phyloP scores from a whole-genome alignment of 202 grass and related monocot genomes.

The Saccharum hybrid region DNA sequence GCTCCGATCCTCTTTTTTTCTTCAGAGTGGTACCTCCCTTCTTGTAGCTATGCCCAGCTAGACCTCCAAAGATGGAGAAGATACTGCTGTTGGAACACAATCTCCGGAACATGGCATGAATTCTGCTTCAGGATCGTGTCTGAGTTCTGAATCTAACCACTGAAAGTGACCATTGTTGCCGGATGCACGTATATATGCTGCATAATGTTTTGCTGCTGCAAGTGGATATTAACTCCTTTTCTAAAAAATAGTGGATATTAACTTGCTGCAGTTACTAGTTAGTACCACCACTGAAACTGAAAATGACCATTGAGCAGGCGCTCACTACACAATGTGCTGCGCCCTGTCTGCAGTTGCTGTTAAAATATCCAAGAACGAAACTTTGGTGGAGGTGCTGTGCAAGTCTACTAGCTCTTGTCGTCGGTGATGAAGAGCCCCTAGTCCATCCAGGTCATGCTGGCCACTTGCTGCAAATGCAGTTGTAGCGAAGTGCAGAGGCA shows the following conservation, averaged over 20 bases:
- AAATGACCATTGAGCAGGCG: conserved; percentile 8
- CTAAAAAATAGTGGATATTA: not conserved
- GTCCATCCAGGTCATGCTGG: not conserved
- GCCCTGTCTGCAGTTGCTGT: not conserved
- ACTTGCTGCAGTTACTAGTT: not conserved
- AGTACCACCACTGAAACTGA: conserved; percentile 17
- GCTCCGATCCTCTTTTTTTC: not conserved
- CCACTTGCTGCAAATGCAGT: not conserved
- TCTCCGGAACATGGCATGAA: not conserved
- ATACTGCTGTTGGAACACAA: not conserved
- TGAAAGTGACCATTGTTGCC: conserved; percentile 2
- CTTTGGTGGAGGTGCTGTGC: not conserved
- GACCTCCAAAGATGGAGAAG: conserved; percentile 1
- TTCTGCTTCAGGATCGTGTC: not conserved
- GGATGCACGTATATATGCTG: not conserved
- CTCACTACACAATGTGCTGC: conserved; percentile 34
- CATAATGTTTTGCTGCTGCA: not conserved
- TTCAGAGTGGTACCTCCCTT: conserved; percentile 9
- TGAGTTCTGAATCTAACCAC: not conserved
- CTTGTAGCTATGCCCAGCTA: not conserved
- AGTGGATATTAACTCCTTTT: not conserved
- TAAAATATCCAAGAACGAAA: not conserved
- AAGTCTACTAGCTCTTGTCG: not conserved
- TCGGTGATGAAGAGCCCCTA: not conserved
- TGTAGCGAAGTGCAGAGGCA: conserved; percentile 12